Conservation (phyloP, 2,329 filamentous ascomycete genomes). For the Xylariales sp. region DNA sequence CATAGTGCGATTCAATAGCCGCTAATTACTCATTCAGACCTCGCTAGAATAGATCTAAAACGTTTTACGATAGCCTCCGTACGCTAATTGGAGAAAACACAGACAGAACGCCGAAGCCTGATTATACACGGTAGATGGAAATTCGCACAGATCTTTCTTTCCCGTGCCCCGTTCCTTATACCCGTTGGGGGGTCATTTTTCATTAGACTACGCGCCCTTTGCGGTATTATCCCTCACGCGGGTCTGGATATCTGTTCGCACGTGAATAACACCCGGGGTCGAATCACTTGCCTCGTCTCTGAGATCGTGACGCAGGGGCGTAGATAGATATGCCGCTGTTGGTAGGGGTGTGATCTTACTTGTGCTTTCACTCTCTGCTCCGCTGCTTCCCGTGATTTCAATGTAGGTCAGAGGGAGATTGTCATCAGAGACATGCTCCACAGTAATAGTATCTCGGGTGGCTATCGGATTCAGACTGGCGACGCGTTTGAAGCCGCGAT, state of each 20-base stretch:
- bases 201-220: no score
- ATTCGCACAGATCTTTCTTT: no score
- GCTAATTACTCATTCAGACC: no score
- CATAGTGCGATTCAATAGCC: no score
- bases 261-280: conserved; percentile 10
- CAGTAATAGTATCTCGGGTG: neutral
- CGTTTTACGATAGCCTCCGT: no score
- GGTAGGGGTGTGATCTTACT: neutral
- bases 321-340: neutral
- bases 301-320: neutral
- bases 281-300: neutral
- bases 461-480: conserved; percentile 7
- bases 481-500: conserved; percentile 13
- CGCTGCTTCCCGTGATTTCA: conserved; percentile 3
- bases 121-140: no score
- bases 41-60: no score
- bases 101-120: no score
- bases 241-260: conserved; percentile 21
- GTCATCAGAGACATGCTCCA: conserved; percentile 5
- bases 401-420: conserved; percentile 7
- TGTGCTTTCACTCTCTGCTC: neutral
- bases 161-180: no score
- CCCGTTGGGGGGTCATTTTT: no score
- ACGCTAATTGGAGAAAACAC: no score
- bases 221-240: neutral